phyloP scores from a whole-genome alignment of 225 moss, liverwort and hornwort genomes.

The Straminergon stramineum region DNA sequence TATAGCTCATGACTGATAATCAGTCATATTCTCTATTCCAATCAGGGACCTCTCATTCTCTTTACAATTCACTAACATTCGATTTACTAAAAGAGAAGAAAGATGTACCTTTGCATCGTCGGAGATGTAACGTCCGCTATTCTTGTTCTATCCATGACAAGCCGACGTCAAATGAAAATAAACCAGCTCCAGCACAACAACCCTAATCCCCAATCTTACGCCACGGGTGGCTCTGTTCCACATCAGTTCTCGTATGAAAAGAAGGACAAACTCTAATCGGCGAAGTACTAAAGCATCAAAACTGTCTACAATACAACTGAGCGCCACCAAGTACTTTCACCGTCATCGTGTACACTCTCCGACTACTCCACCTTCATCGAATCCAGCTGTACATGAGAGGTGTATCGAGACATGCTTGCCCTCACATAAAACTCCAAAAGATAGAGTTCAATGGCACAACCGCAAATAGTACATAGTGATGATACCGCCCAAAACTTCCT shows the following conservation, averaged over 20 bases:
- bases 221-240: conserved; percentile 1
- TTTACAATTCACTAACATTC: neutral
- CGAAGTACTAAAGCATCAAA: conserved; percentile 17
- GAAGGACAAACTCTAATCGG: neutral
- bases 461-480: conserved; percentile 4
- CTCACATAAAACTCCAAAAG: neutral
- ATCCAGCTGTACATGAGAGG: conserved; percentile 9
- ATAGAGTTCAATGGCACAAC: conserved; percentile 1
- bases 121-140: neutral
- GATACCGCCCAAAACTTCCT: conserved; percentile 12
- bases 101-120: conserved; percentile 16
- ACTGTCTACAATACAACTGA: conserved; percentile 20
- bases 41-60: neutral
- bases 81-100: neutral
- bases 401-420: neutral
- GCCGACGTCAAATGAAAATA: neutral
- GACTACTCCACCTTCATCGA: neutral
- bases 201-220: neutral
- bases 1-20: neutral
- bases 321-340: conserved; percentile 5
- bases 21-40: neutral
- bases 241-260: conserved; percentile 1
- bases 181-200: conserved; percentile 7
- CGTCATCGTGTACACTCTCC: neutral
- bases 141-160: neutral